A percentile compares a stretch with the other conserved stretches of the same genome.
phyloP scores from a whole-genome alignment of 805 yeast species.

The Grigorovia humatica region DNA sequence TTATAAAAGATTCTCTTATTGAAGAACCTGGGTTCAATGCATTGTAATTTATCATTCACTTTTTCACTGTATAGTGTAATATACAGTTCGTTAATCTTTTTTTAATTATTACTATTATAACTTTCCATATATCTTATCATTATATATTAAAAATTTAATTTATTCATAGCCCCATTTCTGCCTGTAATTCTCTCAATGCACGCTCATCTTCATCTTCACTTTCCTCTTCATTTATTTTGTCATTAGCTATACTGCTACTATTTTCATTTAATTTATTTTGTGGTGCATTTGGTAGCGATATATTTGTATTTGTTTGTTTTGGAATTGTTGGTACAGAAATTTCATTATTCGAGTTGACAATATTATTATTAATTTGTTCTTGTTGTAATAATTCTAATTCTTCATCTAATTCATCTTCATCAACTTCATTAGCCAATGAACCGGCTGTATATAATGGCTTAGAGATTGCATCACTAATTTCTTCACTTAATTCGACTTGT shows the following conservation, averaged over 20 bases:
- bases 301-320: conserved; percentile 11
- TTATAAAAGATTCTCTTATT: no score
- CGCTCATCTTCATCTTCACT: conserved; percentile 76
- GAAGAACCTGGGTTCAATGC: no score
- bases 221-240: conserved; percentile 1
- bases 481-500: conserved; percentile 90
- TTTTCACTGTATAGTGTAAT: no score
- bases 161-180: conserved; percentile 68
- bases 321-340: conserved; percentile 3
- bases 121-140: background rate
- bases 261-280: conserved; percentile 19
- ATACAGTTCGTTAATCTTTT: no score
- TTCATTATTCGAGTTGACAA: conserved; percentile 1
- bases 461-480: conserved; percentile 90
- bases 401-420: conserved; percentile 89
- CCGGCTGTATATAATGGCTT: conserved; percentile 66
- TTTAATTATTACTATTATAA: no score
- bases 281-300: conserved; percentile 39
- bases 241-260: conserved; percentile 5
- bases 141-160: background rate
- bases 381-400: conserved; percentile 83
- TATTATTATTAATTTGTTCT: conserved; percentile 41
- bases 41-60: no score
- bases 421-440: conserved; percentile 39
- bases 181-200: conserved; percentile 70